Evolutionary conservation across 331 rosid genomes (phyloP), one percentile per base, ranked within the genome.

Genomic region (Dryas integrifolia): DNA sequence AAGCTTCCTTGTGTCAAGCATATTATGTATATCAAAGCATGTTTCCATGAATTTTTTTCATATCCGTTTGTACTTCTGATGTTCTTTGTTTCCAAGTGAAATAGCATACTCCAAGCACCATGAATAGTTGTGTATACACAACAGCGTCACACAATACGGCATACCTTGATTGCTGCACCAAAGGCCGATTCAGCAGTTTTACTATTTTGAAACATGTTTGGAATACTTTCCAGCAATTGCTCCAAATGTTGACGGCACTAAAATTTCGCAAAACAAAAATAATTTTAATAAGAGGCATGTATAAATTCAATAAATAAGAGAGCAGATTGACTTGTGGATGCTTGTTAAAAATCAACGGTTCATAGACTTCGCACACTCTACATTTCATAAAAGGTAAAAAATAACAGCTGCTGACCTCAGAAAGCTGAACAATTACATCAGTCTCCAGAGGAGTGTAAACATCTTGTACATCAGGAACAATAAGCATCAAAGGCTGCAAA

Each of bases 91-190:
- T 69, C 44, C 59, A 71, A 44, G 11, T 56, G 47, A 13, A 64
- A 64, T 21, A 11, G 52, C 50, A 71, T 35, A 48, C 39, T 0
- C 3, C 39, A 61, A 35, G 11, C 70, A 71, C 21, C 26, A 63
- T 4, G 49, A 64, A 9, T n/a, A 16, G 18, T 69, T 39, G 1
- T 9, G 48, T 15, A 66, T 7, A 21, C 59, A 80, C 35, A 57
- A 79, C 79, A 75, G 24, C 15, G 70, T 47, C 12, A 41, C 16
- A 15, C 57, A 72, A 60, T 84, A 80, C 46, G 66, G 41, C 82
- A 85, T 81, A 95, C 99, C 96, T 88, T 88, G 81, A 89, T 84
- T 72, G 96, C 96, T 47, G 99, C 97, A 76, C 99, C 97, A 84
- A 91, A 89, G 76, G 99, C 96, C 15, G 99, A 95, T 55, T 95